Evolutionary conservation across 305 asterid species (phyloP), one percentile per base, ranked within the genome.

Genomic region (Solanum hybrid): DNA sequence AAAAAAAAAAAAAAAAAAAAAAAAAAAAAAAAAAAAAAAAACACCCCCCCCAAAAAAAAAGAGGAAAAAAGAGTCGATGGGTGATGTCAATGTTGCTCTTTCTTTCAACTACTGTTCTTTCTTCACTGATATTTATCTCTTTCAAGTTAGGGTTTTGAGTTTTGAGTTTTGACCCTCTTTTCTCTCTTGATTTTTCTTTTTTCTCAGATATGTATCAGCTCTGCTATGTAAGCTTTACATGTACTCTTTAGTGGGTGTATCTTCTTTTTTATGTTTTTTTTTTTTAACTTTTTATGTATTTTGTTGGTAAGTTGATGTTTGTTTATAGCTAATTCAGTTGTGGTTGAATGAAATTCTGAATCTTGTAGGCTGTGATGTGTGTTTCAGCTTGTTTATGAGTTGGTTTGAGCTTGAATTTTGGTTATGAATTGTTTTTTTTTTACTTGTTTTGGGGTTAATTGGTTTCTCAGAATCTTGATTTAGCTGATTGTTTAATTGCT

Each of bases 21-120:
- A 56, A 51, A 51, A 6, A 12, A 7, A 38, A 56, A 56, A 51
- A 51, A 6, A 78, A 34, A 76, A 2, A 77, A 35, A 11, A 36
- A 2, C 32, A 1, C 0, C 1, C 38, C 80, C 38, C 6, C 4
- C 2, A 37, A 34, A 78, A 78, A 35, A 4, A 11, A 31, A 32
- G 2, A 15, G 12, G 6, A 10, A 19, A 82, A 27, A 51, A 45
- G 40, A 84, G 87, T 29, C 29, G 87, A 84, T 84, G 87, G 72
- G 87, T 84, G 87, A 84, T 82, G 87, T 82, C 87, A 82, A 82
- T 45, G 40, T 45, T 82, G 87, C 11, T 82, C 87, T 81, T 82
- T 82, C 87, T 84, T 45, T 29, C 72, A 84, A 84, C 87, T 45
- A 84, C 87, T 81, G 87, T 26, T 81, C 38, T 81, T 81, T 81